phyloP scores from a whole-genome alignment of 192 early-diverging fungal genomes.

The Backusella sp. region DNA sequence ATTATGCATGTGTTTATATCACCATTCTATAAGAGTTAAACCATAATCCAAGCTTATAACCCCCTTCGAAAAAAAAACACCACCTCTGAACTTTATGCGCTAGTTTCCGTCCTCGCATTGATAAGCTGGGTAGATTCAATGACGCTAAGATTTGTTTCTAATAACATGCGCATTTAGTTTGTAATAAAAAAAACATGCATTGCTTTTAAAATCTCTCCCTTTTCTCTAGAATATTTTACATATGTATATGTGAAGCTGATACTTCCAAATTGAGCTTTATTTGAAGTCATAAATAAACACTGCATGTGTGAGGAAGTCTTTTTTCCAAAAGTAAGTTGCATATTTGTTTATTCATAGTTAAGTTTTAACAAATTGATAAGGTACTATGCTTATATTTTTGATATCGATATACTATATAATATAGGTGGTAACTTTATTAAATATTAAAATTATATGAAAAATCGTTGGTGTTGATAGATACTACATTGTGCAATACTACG shows the following conservation, averaged over 20 bases:
- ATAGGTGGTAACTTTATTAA: neutral
- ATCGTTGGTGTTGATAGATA: neutral
- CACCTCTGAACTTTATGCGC: neutral
- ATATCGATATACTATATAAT: neutral
- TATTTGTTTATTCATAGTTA: neutral
- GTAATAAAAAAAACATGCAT: neutral
- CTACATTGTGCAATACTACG: neutral
- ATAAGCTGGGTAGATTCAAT: neutral
- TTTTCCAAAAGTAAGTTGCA: neutral
- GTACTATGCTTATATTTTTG: neutral
- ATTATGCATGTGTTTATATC: neutral
- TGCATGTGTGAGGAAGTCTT: neutral
- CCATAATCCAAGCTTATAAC: no score
- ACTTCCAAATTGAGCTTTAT: neutral
- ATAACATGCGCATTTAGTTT: neutral
- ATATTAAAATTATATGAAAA: neutral
- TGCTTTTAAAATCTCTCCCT: neutral
- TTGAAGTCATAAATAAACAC: neutral
- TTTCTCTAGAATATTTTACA: neutral
- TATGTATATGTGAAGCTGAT: neutral
- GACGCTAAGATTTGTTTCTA: neutral
- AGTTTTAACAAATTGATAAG: neutral
- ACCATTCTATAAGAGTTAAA: neutral
- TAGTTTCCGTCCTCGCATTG: neutral
- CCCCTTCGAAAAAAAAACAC: neutral